Evolutionary conservation across 306 rosid genomes (phyloP).

Genomic region (Glycyrrhiza uralensis): DNA sequence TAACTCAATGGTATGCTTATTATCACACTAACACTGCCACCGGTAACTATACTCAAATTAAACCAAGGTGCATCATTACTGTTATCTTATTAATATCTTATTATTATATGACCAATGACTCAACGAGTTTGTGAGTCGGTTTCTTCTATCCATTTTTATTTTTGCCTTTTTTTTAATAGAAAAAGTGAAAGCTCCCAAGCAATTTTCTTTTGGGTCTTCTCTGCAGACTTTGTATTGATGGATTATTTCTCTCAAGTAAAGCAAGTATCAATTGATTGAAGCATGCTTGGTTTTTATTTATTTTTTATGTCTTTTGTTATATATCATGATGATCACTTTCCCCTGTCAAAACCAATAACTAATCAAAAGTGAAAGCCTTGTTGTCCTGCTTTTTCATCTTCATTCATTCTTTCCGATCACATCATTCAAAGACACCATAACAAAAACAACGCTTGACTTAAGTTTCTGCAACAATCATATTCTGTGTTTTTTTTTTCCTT

Average conservation of each 20-base stretch:
- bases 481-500: background rate
- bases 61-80: no score
- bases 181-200: background rate
- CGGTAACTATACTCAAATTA: no score
- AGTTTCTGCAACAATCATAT: constrained; percentile 19
- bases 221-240: background rate
- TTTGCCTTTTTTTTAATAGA: background rate
- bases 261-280: constrained; percentile 11
- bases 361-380: constrained; percentile 13
- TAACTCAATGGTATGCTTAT: background rate
- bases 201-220: background rate
- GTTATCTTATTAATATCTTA: background rate
- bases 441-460: constrained; percentile 11
- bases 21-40: background rate
- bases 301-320: background rate
- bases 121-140: background rate
- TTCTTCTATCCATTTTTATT: background rate
- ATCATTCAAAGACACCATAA: constrained; percentile 1
- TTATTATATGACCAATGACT: background rate
- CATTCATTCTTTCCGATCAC: constrained; percentile 21
- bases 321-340: constrained; percentile 13
- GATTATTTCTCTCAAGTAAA: constrained; percentile 19
- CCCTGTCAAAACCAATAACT: constrained; percentile 10
- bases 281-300: background rate
- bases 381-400: background rate